Evolutionary conservation across 306 rosid species (phyloP).

Genomic region (Prunus fruticosa): DNA sequence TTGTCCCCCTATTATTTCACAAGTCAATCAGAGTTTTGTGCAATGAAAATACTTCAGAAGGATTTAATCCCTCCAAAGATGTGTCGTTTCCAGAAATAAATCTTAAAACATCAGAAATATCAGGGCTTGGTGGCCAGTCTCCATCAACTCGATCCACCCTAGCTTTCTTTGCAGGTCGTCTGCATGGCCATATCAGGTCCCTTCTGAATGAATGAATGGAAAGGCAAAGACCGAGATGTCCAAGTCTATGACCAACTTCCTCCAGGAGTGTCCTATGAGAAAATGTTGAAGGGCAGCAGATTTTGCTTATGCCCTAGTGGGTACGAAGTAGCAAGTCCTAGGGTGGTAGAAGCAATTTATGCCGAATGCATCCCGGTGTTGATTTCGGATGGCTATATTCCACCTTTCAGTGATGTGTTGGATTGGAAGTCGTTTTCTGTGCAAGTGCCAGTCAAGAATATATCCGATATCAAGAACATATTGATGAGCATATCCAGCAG

Average conservation of each 20-base stretch:
- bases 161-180: slow-evolving; percentile 56
- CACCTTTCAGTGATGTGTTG: slow-evolving; percentile 9
- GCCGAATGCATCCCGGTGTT: slow-evolving; percentile 62
- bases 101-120: slow-evolving; percentile 26
- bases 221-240: slow-evolving; percentile 54
- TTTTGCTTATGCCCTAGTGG: slow-evolving; percentile 63
- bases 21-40: slow-evolving; percentile 58
- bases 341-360: slow-evolving; percentile 55
- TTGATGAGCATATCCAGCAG: slow-evolving; percentile 46
- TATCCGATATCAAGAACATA: slow-evolving; percentile 47
- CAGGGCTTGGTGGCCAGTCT: slow-evolving; percentile 35
- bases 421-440: slow-evolving; percentile 55
- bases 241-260: slow-evolving; percentile 49
- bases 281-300: slow-evolving; percentile 48
- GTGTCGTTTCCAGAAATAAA: slow-evolving; percentile 53
- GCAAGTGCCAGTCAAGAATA: slow-evolving; percentile 40
- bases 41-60: slow-evolving; percentile 67
- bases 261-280: slow-evolving; percentile 30
- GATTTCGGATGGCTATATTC: slow-evolving; percentile 51
- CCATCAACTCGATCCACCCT: slow-evolving; percentile 45
- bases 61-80: slow-evolving; percentile 57
- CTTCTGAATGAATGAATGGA: slow-evolving; percentile 44
- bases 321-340: slow-evolving; percentile 29
- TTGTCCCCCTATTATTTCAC: slow-evolving; percentile 37
- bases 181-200: slow-evolving; percentile 56